Base-by-base conservation (phyloP, 306 rosid genomes). In the Macrotyloma uniflorum region DNA sequence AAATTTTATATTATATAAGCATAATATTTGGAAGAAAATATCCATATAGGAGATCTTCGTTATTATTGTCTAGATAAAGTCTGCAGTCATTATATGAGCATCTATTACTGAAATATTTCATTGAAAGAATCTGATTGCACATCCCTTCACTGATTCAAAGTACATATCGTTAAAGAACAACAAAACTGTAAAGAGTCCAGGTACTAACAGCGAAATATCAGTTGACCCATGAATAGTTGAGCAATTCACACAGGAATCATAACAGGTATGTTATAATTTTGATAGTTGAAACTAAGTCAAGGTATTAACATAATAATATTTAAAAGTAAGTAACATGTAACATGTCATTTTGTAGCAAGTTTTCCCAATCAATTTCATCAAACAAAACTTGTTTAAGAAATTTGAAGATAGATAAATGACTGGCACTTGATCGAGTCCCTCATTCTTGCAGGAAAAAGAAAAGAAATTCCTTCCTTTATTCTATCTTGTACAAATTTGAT, bases 221-320 rank as follows among this genome's bases (percentile, higher is more conserved):
- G 24, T 9, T 78, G 30, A 30, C 50, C 18, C 26, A 11, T 14
- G 33, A 36, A 35, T n/a, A 70, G 45, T 6, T 70, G 18, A 47
- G 63, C 54, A 36, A 9, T 6, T 18, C 46, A 10, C 28, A 67
- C 45, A 24, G 15, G 33, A 24, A 51, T 54, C 43, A 51, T 24
- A 23, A 30, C 40, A 51, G 28, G 20, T 10, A 70, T 32, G 30
- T 58, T 4, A 2, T 23, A 22, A 55, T 46, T 77, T 67, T 54
- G 61, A 59, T 57, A 18, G 75, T 28, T 22, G 67, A 53, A 50
- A 51, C 43, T 61, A 47, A 26, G 63, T n/a, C 38, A 77, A 78
- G 38, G 47, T 54, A 78, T 40, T 24, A 4, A n/a, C 12, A 68
- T 77, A 23, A 20, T 77, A 36, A 65, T 13, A 53, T 8, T 35